Conservation (phyloP, 2,329 filamentous ascomycete genomes). For the Cladophialophora carrionii region DNA sequence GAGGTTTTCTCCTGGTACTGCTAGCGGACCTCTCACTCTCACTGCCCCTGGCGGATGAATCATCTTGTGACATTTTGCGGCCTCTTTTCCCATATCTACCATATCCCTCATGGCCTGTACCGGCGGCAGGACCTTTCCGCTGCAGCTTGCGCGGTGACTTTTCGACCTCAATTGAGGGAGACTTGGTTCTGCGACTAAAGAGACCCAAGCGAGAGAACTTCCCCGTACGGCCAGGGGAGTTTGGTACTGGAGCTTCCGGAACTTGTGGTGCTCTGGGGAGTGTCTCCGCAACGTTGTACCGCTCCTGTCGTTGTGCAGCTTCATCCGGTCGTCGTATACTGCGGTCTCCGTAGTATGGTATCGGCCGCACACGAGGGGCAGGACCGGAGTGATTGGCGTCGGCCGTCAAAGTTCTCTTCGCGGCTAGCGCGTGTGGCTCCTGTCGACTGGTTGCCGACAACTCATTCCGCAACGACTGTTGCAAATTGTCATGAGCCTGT, state of each 20-base stretch:
- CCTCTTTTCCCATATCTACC: constrained; percentile 53
- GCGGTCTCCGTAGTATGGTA: constrained; percentile 47
- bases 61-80: constrained; percentile 49
- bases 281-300: background rate
- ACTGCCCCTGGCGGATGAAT: constrained; percentile 41
- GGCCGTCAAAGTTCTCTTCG: constrained; percentile 51
- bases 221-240: constrained; percentile 36
- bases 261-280: constrained; percentile 9
- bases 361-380: constrained; percentile 48
- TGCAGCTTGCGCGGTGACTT: constrained; percentile 61
- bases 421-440: constrained; percentile 65
- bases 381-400: constrained; percentile 66
- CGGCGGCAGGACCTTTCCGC: constrained; percentile 81
- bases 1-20: constrained; percentile 44
- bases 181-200: constrained; percentile 66
- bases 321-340: background rate
- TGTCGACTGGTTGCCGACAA: constrained; percentile 70
- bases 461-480: constrained; percentile 37
- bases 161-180: constrained; percentile 63
- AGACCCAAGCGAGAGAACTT: constrained; percentile 72
- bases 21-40: constrained; percentile 47
- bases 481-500: constrained; percentile 39
- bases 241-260: background rate
- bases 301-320: background rate
- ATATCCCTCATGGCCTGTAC: constrained; percentile 83